Conservation (phyloP, 2,329 filamentous ascomycete genomes). For the Aulographum hederae region DNA sequence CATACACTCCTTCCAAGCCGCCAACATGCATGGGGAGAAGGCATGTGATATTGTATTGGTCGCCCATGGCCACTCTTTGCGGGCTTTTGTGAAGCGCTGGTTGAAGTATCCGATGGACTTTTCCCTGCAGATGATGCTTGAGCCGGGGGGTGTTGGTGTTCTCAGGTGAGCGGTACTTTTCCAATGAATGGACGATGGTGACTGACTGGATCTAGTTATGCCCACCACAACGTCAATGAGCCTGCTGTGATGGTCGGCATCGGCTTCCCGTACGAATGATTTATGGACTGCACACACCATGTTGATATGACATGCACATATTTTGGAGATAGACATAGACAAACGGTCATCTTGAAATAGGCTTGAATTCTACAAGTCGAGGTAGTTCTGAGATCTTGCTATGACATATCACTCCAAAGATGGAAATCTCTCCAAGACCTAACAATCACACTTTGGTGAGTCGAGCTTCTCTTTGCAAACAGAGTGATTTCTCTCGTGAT, state of each 20-base stretch:
- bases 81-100: constrained; percentile 77
- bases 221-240: constrained; percentile 60
- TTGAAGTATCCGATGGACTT: constrained; percentile 48
- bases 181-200: constrained; percentile 5
- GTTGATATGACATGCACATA: too few relatives aligned
- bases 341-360: too few relatives aligned
- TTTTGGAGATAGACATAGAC: too few relatives aligned
- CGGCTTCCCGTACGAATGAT: constrained; percentile 43
- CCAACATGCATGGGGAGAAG: constrained; percentile 12
- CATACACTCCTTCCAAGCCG: constrained; percentile 36
- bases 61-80: constrained; percentile 69
- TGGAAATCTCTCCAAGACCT: too few relatives aligned
- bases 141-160: constrained; percentile 69
- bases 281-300: too few relatives aligned
- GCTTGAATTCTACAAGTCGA: too few relatives aligned
- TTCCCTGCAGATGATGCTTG: constrained; percentile 54
- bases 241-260: constrained; percentile 65
- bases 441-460: too few relatives aligned
- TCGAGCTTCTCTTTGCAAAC: too few relatives aligned
- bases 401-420: too few relatives aligned
- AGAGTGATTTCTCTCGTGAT: too few relatives aligned
- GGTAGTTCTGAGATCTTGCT: too few relatives aligned
- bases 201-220: constrained; percentile 37
- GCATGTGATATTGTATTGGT: constrained; percentile 52
- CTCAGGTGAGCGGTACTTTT: constrained; percentile 38